Conservation (phyloP, 2,329 filamentous ascomycete genomes). For the Pseudogymnoascus sp. region DNA sequence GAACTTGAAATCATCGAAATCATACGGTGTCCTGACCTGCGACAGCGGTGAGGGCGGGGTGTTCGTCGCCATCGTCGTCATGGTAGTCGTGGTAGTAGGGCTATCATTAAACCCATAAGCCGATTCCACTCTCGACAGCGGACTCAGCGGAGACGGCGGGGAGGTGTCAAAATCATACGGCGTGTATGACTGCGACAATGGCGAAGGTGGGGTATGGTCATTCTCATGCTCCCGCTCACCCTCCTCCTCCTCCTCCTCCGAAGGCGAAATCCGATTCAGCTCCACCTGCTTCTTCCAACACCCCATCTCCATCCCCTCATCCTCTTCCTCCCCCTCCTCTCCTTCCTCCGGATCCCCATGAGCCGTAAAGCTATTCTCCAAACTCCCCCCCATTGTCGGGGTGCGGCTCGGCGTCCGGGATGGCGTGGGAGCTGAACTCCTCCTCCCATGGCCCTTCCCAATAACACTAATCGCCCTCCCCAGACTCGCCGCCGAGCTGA, state of each 20-base stretch:
- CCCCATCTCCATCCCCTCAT: background rate
- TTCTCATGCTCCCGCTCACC: too few relatives aligned
- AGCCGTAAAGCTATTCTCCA: constrained; percentile 15
- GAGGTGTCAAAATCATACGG: background rate
- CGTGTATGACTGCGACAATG: background rate
- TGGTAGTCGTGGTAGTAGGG: too few relatives aligned
- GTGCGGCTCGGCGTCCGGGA: constrained; percentile 29
- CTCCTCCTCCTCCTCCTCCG: too few relatives aligned
- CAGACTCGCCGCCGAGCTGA: constrained; percentile 19
- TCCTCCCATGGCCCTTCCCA: background rate
- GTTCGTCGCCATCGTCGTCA: too few relatives aligned
- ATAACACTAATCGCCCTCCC: constrained; percentile 17
- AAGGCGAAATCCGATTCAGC: background rate
- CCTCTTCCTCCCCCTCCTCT: background rate
- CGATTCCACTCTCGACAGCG: too few relatives aligned
- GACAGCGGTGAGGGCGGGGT: background rate
- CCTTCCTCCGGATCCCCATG: background rate
- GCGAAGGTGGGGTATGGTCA: background rate
- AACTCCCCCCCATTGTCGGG: constrained; percentile 27
- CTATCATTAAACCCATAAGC: too few relatives aligned
- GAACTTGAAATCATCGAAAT: background rate
- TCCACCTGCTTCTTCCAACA: background rate
- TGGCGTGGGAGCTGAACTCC: constrained; percentile 18
- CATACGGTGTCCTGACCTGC: background rate
- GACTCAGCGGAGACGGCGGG: too few relatives aligned